These are phyloP conservation scores for Polytrichum formosum DNA, from an alignment of 225 moss, liverwort and hornwort genomes.

Conservation along the genomic window DNA sequence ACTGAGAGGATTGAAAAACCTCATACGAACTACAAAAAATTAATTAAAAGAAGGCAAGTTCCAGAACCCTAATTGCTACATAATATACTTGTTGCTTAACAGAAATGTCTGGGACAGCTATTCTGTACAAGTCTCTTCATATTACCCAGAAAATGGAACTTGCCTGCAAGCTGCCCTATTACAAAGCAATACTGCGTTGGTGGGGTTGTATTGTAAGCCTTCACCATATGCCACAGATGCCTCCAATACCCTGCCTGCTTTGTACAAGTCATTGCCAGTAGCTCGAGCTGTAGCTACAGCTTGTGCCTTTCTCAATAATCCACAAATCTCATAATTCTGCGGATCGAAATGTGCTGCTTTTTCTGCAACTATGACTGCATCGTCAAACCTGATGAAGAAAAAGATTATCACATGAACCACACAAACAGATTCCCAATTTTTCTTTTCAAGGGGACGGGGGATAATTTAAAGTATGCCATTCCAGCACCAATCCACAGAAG, in stretches of 20 bases:
- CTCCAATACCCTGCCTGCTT: conserved; percentile 70
- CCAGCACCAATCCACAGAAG: too few relatives aligned
- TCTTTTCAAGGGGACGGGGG: too few relatives aligned
- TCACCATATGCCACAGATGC: conserved; percentile 80
- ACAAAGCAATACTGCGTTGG: conserved; percentile 77
- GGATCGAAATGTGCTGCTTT: conserved; percentile 64
- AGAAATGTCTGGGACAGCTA: not conserved
- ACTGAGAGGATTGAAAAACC: not conserved
- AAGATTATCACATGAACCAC: not conserved
- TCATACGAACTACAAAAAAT: too few relatives aligned
- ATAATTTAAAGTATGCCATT: too few relatives aligned
- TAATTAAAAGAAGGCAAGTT: not conserved
- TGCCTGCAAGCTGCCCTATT: conserved; percentile 79
- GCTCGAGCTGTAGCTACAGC: conserved; percentile 62
- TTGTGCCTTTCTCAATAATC: conserved; percentile 58
- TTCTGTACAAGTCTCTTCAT: not conserved
- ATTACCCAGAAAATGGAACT: conserved; percentile 1
- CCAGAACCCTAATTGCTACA: not conserved
- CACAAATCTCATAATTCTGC: conserved; percentile 46
- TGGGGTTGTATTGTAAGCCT: conserved; percentile 68
- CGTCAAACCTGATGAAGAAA: conserved; percentile 59
- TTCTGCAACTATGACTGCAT: conserved; percentile 67
- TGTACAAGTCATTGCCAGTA: conserved; percentile 77
- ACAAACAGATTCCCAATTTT: not conserved
- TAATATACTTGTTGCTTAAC: not conserved